A percentile compares a stretch with the other conserved stretches of the same genome.
Conservation (phyloP, 2,329 filamentous ascomycete species). For the Phialocephala subalpina region DNA sequence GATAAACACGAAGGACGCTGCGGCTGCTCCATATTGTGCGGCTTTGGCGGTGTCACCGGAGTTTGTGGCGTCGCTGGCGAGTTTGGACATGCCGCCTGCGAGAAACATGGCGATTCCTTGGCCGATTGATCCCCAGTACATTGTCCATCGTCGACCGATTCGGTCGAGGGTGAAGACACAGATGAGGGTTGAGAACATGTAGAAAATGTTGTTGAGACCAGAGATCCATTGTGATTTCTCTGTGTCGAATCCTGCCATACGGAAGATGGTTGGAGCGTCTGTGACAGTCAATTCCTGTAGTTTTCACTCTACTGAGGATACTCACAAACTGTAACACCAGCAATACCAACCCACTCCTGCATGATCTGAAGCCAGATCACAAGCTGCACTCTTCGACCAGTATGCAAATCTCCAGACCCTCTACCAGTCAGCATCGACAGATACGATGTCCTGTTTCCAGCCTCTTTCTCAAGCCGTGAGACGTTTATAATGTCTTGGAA, state of each 20-base stretch:
- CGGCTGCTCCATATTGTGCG: constrained; percentile 66
- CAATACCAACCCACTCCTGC: constrained; percentile 75
- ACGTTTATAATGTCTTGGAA: constrained; percentile 74
- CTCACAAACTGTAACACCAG: constrained; percentile 69
- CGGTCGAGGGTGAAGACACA: constrained; percentile 75
- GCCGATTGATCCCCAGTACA: constrained; percentile 72
- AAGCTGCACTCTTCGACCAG: constrained; percentile 71
- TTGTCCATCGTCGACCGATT: constrained; percentile 73
- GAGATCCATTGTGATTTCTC: constrained; percentile 70
- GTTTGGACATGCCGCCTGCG: constrained; percentile 67
- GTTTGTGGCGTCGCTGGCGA: constrained; percentile 55
- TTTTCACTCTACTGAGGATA: neutral
- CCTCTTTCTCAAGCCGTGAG: constrained; percentile 65
- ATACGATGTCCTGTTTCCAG: constrained; percentile 62
- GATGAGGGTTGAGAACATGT: constrained; percentile 70
- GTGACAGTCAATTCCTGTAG: neutral
- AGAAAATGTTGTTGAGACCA: constrained; percentile 63
- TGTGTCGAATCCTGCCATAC: constrained; percentile 70
- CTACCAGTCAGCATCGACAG: constrained; percentile 72
- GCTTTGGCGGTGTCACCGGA: constrained; percentile 55
- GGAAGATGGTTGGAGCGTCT: constrained; percentile 59
- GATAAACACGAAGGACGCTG: constrained; percentile 75
- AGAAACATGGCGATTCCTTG: constrained; percentile 74
- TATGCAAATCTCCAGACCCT: constrained; percentile 71
- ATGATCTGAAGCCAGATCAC: constrained; percentile 77